Base-by-base conservation (phyloP, 495 filamentous ascomycete genomes). In the Aspergillus affinis region DNA sequence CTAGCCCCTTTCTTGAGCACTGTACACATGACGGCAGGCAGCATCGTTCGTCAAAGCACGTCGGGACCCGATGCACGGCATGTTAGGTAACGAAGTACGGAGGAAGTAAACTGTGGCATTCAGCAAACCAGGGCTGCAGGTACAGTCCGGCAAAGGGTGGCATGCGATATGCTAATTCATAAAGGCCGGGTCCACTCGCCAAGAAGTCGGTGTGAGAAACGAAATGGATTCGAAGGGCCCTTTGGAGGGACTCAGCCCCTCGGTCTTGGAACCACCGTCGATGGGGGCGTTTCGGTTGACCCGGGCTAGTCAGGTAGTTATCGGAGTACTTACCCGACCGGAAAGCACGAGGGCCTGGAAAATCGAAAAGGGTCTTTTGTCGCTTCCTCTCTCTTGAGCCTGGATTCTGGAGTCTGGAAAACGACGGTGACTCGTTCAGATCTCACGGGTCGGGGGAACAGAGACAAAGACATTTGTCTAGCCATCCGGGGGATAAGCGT, bases 151-250 rank as follows among this genome's bases (percentile, higher is more conserved):
- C 36, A 41, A 10, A 26, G 23, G 4, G 23, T 26, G 23, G 23
- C 23, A 26, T 26, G 23, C 23, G 23, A 26, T 26, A 26, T 26
- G 36, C 36, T 10, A 41, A 26, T 26, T 36, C 32, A 36, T 36
- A 8, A 30, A 30, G n/a, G 29, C 32, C 6, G 36, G 36, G 12
- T 30, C 50, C 21, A 15, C 18, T 19, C 23, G 51, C 51, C 27
- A 53, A 53, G 51, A 29, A 36, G 51, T 53, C 51, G 51, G 51
- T 53, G 51, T 53, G 51, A n/a, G 36, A 41, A 53, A 36, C 4
- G 51, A 53, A 20, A 53, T 19, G 27, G 51, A 41, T 26, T 26
- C 23, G 23, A 26, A 26, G 23, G 23, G 23, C 23, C 23, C 23
- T 26, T 26, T 26, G 23, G 23, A 41, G 36, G 36, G 12, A 15